A percentile compares a stretch with the other conserved stretches of the same genome.
Evolutionary conservation across 2,329 filamentous ascomycete species (phyloP).

Genomic region (Alternaria ventricosa): DNA sequence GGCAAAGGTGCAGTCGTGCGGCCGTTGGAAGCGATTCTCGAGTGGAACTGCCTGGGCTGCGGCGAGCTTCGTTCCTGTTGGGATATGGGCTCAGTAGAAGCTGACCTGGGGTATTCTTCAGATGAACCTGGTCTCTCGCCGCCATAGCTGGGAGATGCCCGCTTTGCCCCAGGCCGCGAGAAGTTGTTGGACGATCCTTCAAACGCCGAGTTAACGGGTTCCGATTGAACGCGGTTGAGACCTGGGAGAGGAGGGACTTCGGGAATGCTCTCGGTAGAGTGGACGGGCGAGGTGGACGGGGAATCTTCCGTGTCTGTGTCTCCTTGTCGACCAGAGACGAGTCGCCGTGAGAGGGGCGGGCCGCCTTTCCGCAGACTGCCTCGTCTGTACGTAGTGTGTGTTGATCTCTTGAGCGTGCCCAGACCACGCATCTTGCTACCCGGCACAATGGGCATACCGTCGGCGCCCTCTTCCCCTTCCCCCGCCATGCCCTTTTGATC

Average conservation of each 20-base stretch:
- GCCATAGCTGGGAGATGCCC: slow-evolving; percentile 29
- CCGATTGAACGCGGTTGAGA: slow-evolving; percentile 71
- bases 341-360: slow-evolving; percentile 74
- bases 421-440: slow-evolving; percentile 74
- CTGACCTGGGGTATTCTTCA: slow-evolving; percentile 29
- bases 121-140: slow-evolving; percentile 33
- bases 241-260: slow-evolving; percentile 49
- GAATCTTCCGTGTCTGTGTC: slow-evolving; percentile 66
- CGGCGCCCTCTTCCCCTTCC: slow-evolving; percentile 40
- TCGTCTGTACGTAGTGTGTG: slow-evolving; percentile 87
- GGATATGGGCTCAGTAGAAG: slow-evolving; percentile 27
- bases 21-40: slow-evolving; percentile 63
- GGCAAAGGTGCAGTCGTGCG: slow-evolving; percentile 61
- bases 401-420: slow-evolving; percentile 85
- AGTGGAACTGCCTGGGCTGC: slow-evolving; percentile 60
- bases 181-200: slow-evolving; percentile 58
- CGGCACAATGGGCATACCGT: slow-evolving; percentile 77
- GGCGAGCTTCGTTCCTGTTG: slow-evolving; percentile 43
- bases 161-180: slow-evolving; percentile 60
- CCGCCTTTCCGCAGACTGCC: slow-evolving; percentile 84
- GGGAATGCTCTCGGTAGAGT: slow-evolving; percentile 36
- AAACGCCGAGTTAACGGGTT: slow-evolving; percentile 60
- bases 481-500: slow-evolving; percentile 49
- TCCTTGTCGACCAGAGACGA: slow-evolving; percentile 63
- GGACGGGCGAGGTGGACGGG: slow-evolving; percentile 57